Evolutionary conservation across 345 rosid genomes (phyloP).

Genomic region (Lepidium aucheri): DNA sequence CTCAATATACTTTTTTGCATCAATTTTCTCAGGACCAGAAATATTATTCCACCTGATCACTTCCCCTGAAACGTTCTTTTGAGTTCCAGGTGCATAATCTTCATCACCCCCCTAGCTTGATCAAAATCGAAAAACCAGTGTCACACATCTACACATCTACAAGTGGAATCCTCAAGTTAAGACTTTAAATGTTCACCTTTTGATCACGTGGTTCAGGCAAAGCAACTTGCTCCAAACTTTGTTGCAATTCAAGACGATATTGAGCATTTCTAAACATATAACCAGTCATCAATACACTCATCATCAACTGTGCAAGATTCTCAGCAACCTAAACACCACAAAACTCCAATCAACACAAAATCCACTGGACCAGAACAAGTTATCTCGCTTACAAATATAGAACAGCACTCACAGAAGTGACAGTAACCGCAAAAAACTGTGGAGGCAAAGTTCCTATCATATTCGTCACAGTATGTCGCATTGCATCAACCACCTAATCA

Average conservation of each 20-base stretch:
- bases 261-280: constrained; percentile 95
- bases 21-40: constrained; percentile 85
- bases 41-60: constrained; percentile 85
- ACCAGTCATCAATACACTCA: constrained; percentile 93
- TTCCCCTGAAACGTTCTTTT: constrained; percentile 91
- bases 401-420: constrained; percentile 61
- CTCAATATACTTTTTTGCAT: constrained; percentile 84
- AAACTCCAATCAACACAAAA: background rate
- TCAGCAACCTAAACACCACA: constrained; percentile 72
- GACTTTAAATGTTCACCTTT: constrained; percentile 33
- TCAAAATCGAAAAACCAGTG: constrained; percentile 1
- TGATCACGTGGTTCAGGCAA: constrained; percentile 65
- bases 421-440: constrained; percentile 73
- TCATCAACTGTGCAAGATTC: constrained; percentile 97
- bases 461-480: constrained; percentile 89
- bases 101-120: constrained; percentile 43
- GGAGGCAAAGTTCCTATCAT: constrained; percentile 98
- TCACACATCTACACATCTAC: background rate
- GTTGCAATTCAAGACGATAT: constrained; percentile 82
- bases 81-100: constrained; percentile 88
- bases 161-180: background rate
- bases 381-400: background rate
- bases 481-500: constrained; percentile 83
- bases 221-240: constrained; percentile 84
- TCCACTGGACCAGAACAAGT: background rate